Conservation (phyloP, 2,329 filamentous ascomycete genomes). For the Colletotrichum brevisporum region DNA sequence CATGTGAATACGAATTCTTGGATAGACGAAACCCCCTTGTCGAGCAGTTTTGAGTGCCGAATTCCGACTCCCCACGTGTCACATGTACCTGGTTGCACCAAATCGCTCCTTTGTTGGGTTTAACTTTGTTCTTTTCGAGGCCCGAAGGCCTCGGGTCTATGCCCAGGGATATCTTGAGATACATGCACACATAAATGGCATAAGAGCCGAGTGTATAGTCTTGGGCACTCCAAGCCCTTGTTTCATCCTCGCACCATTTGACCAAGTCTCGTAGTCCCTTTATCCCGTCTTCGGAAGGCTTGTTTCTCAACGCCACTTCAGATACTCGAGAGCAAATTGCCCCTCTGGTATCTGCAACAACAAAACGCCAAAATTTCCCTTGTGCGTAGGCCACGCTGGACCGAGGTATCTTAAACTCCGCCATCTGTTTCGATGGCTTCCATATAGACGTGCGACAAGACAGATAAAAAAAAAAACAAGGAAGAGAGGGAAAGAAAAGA, state of each 20-base stretch:
- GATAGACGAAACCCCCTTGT: too few relatives aligned
- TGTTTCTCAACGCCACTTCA: background rate
- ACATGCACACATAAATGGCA: too few relatives aligned
- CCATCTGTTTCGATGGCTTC: constrained; percentile 10
- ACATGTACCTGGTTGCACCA: too few relatives aligned
- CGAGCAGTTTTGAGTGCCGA: too few relatives aligned
- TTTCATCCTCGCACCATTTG: too few relatives aligned
- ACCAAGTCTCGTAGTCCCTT: background rate
- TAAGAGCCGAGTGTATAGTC: too few relatives aligned
- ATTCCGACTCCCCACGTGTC: too few relatives aligned
- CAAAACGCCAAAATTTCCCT: constrained; percentile 11
- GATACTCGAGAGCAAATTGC: background rate
- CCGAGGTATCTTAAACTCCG: constrained; percentile 26
- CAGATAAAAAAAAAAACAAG: constrained; percentile 9
- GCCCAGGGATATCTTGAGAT: too few relatives aligned
- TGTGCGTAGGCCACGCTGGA: background rate
- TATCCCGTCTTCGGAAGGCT: background rate
- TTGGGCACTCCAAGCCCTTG: too few relatives aligned
- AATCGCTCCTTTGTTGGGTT: background rate
- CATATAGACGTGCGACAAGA: background rate
- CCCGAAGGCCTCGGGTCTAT: background rate
- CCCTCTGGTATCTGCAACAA: constrained; percentile 1
- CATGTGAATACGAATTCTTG: too few relatives aligned
- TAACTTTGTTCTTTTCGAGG: background rate
- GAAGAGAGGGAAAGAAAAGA: constrained; percentile 25